Evolutionary conservation across 78 protist species (phyloP).

Genomic region (Anaeramoeba flamelloides): DNA sequence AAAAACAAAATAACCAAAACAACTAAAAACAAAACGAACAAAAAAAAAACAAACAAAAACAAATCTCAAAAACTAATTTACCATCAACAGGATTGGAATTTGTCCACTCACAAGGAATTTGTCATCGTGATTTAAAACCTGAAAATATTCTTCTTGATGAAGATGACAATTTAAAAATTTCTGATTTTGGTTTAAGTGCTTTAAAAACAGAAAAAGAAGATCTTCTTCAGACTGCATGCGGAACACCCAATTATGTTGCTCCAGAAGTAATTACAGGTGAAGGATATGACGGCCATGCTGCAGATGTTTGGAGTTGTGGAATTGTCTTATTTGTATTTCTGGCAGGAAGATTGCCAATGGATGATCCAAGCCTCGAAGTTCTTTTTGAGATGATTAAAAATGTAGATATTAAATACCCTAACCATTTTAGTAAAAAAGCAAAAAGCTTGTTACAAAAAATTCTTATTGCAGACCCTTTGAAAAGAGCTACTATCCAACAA

Average conservation of each 20-base stretch:
- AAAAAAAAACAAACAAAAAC: too few relatives aligned
- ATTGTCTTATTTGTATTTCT: slow-evolving; percentile 41
- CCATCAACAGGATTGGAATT: slow-evolving; percentile 4
- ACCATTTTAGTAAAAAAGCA: background rate
- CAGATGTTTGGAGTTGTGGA: slow-evolving; percentile 55
- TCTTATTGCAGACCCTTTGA: background rate
- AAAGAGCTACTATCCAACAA: slow-evolving; percentile 10
- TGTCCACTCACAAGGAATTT: slow-evolving; percentile 13
- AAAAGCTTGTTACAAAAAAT: background rate
- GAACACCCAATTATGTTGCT: slow-evolving; percentile 37
- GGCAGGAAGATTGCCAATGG: slow-evolving; percentile 31
- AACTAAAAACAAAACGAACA: too few relatives aligned
- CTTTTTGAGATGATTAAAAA: slow-evolving; percentile 16
- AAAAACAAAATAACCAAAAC: too few relatives aligned
- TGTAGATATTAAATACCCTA: slow-evolving; percentile 17
- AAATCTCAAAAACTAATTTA: background rate
- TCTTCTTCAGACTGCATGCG: slow-evolving; percentile 30
- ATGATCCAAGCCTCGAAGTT: slow-evolving; percentile 10
- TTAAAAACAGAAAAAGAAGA: background rate
- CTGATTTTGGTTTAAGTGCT: slow-evolving; percentile 40
- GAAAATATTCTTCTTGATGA: slow-evolving; percentile 42
- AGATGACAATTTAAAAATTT: slow-evolving; percentile 30
- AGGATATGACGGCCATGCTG: slow-evolving; percentile 41
- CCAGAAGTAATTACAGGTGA: slow-evolving; percentile 25
- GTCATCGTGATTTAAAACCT: slow-evolving; percentile 36